These are phyloP conservation scores for Zelopaecilomyces penicillatus DNA, from an alignment of 2,329 filamentous ascomycete genomes.

Conservation along the genomic window DNA sequence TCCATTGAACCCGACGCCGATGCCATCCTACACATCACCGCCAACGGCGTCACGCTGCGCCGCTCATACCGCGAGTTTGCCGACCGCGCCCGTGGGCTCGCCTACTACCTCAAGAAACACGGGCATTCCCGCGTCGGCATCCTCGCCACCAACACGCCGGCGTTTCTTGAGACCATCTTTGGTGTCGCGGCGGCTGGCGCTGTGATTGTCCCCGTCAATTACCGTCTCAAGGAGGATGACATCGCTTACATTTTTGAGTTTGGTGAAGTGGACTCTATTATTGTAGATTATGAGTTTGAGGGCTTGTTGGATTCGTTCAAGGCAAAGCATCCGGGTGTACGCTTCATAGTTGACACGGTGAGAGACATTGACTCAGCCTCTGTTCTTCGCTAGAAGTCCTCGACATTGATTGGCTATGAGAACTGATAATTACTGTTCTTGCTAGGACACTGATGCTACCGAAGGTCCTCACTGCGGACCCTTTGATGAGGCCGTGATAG, in stretches of 20 bases:
- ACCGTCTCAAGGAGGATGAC: conserved; percentile 68
- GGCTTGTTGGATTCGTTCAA: conserved; percentile 60
- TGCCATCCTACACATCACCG: conserved; percentile 78
- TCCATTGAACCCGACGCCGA: conserved; percentile 78
- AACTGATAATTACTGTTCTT: neutral
- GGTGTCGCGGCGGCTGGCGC: conserved; percentile 76
- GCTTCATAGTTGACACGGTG: conserved; percentile 64
- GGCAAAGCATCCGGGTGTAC: conserved; percentile 51
- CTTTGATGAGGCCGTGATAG: conserved; percentile 74
- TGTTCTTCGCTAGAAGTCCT: neutral
- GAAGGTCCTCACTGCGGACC: conserved; percentile 67
- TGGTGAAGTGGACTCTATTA: conserved; percentile 76
- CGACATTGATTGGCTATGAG: neutral
- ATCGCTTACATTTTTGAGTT: conserved; percentile 86
- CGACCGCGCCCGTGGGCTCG: conserved; percentile 77
- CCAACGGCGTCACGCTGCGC: conserved; percentile 64
- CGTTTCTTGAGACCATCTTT: conserved; percentile 85
- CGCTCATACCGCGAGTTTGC: conserved; percentile 75
- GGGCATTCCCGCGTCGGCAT: conserved; percentile 72
- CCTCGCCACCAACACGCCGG: conserved; percentile 84
- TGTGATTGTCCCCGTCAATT: conserved; percentile 61
- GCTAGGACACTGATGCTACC: conserved; percentile 67
- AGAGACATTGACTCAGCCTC: conserved; percentile 11
- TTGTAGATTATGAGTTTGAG: conserved; percentile 77
- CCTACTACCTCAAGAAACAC: conserved; percentile 75